These are phyloP conservation scores for Clitoria ternatea DNA, from an alignment of 306 rosid species.

Conservation along the genomic window DNA sequence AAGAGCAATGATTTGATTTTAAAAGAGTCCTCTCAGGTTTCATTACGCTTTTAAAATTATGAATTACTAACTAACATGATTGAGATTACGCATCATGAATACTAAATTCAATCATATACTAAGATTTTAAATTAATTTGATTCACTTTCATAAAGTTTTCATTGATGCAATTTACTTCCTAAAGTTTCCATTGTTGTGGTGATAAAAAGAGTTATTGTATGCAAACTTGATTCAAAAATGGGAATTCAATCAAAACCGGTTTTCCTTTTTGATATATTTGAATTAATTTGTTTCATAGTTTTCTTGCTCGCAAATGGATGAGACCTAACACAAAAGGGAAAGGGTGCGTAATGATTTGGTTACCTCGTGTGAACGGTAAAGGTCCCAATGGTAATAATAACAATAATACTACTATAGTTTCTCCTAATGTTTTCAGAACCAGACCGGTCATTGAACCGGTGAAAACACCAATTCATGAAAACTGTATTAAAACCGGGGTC, in stretches of 20 bases:
- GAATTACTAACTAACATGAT: background rate
- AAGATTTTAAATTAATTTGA: background rate
- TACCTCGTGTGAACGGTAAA: slow-evolving; percentile 16
- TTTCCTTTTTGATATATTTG: background rate
- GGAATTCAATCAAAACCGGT: background rate
- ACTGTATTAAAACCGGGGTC: too few relatives aligned
- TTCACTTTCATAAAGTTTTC: background rate
- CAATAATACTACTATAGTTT: too few relatives aligned
- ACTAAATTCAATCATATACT: background rate
- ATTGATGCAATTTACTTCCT: background rate
- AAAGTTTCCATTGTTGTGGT: background rate
- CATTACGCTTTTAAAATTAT: slow-evolving; percentile 8
- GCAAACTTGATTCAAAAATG: background rate
- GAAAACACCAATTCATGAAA: too few relatives aligned
- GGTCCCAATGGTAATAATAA: background rate
- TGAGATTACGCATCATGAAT: background rate
- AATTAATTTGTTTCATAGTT: background rate
- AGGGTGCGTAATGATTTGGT: slow-evolving; percentile 12
- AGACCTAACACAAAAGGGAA: background rate
- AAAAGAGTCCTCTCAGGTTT: background rate
- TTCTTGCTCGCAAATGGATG: background rate
- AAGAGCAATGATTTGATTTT: slow-evolving; percentile 16
- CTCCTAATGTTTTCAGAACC: too few relatives aligned
- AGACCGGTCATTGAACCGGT: too few relatives aligned
- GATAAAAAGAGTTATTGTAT: too few relatives aligned